These are phyloP conservation scores for Pseudogymnoascus sp. DNA, from an alignment of 2,329 filamentous ascomycete species.

Conservation along the genomic window DNA sequence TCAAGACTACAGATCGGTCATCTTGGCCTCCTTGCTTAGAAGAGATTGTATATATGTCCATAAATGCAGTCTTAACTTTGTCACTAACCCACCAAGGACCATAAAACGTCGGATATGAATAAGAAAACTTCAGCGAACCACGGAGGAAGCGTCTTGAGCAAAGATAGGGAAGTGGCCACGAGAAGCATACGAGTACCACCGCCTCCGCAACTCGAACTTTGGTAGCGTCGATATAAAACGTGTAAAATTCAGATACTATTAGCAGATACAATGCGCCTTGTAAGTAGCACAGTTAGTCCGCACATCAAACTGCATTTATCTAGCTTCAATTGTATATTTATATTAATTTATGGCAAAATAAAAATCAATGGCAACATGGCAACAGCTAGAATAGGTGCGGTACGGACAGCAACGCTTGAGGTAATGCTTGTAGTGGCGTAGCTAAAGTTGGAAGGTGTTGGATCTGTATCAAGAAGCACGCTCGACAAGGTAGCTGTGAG, in stretches of 20 bases:
- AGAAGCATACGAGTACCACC: neutral
- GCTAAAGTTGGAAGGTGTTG: neutral
- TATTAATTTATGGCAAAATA: constrained; percentile 9
- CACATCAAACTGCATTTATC: neutral
- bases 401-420: constrained; percentile 6
- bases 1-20: constrained; percentile 9
- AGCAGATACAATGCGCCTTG: neutral
- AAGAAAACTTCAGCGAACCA: neutral
- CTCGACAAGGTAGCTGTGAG: constrained; percentile 1
- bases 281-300: neutral
- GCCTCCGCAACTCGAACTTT: neutral
- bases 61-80: neutral
- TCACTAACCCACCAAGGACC: neutral
- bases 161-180: neutral
- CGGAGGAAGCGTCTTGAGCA: neutral
- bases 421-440: neutral
- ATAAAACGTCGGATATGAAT: neutral
- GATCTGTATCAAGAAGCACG: constrained; percentile 5
- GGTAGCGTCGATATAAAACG: no score
- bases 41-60: constrained; percentile 12
- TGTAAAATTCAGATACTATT: no score
- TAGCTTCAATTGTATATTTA: neutral
- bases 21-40: constrained; percentile 5
- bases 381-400: constrained; percentile 5
- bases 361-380: constrained; percentile 8